phyloP scores from a whole-genome alignment of 805 yeast genomes.

The Saturnispora dispora region DNA sequence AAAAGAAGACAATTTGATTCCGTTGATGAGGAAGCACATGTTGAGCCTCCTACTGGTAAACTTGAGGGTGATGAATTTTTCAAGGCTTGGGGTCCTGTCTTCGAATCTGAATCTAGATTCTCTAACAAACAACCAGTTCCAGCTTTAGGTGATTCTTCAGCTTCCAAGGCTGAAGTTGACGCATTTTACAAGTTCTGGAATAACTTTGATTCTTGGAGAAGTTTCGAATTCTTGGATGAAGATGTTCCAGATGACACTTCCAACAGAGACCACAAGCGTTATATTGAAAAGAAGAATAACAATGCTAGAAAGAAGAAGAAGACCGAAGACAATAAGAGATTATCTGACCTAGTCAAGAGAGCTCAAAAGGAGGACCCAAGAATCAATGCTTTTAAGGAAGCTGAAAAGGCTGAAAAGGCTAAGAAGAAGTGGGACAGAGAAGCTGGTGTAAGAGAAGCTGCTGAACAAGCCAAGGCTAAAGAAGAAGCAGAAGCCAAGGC shows the following conservation, averaged over 20 bases:
- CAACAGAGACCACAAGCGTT: slow-evolving; percentile 98
- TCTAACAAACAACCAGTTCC: slow-evolving; percentile 90
- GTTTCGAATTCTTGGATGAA: slow-evolving; percentile 96
- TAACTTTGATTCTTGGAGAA: slow-evolving; percentile 95
- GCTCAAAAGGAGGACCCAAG: slow-evolving; percentile 91
- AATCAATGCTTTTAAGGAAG: slow-evolving; percentile 85
- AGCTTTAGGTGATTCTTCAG: slow-evolving; percentile 53
- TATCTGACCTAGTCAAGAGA: slow-evolving; percentile 78
- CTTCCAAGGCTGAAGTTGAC: slow-evolving; percentile 76
- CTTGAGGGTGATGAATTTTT: slow-evolving; percentile 52
- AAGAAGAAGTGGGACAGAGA: slow-evolving; percentile 95
- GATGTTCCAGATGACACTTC: slow-evolving; percentile 99
- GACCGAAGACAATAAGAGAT: slow-evolving; percentile 91
- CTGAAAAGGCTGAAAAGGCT: slow-evolving; percentile 91
- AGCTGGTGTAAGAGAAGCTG: slow-evolving; percentile 95
- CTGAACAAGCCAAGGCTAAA: slow-evolving; percentile 79
- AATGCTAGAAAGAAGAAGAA: slow-evolving; percentile 95
- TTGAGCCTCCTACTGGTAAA: slow-evolving; percentile 61
- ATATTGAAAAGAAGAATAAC: slow-evolving; percentile 93
- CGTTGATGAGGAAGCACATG: slow-evolving; percentile 84
- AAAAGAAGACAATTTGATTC: slow-evolving; percentile 94
- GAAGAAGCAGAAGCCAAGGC: slow-evolving; percentile 84
- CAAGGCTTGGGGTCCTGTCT: slow-evolving; percentile 88
- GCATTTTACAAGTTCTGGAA: slow-evolving; percentile 87
- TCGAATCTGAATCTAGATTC: slow-evolving; percentile 84